phyloP scores from a whole-genome alignment of 768 basidiomycete species.

The Kwoniella shandongensis region DNA sequence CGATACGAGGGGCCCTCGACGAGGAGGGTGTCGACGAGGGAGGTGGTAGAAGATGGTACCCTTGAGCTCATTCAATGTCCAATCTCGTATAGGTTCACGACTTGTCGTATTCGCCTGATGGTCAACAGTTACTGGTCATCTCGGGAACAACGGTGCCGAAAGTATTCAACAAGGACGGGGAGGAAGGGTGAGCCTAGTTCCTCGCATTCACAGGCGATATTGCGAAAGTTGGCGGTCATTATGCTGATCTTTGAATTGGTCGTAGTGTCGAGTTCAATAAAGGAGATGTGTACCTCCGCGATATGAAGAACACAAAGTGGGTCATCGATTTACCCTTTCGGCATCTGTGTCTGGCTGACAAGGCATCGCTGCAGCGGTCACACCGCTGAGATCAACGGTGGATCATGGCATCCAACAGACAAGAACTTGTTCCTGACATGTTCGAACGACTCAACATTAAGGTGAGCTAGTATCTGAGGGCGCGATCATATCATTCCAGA shows the following conservation, averaged over 20 bases:
- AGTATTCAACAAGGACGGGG: slow-evolving; percentile 87
- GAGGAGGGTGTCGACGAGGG: neutral
- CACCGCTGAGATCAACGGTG: slow-evolving; percentile 84
- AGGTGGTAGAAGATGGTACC: too few species aligned
- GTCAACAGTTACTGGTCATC: slow-evolving; percentile 80
- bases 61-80: too few species aligned
- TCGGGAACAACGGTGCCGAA: slow-evolving; percentile 84
- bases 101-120: slow-evolving; percentile 81
- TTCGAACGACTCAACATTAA: slow-evolving; percentile 92
- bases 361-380: slow-evolving; percentile 69
- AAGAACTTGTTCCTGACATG: slow-evolving; percentile 80
- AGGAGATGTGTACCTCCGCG: slow-evolving; percentile 96
- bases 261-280: slow-evolving; percentile 62
- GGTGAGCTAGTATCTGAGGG: slow-evolving; percentile 58
- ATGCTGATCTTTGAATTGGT: slow-evolving; percentile 12
- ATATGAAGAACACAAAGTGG: slow-evolving; percentile 97
- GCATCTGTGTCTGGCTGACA: neutral
- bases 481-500: slow-evolving; percentile 8
- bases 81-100: slow-evolving; percentile 76
- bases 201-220: too few species aligned
- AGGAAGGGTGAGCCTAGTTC: slow-evolving; percentile 67
- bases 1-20: neutral
- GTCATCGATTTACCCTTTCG: slow-evolving; percentile 53
- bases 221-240: too few species aligned
- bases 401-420: slow-evolving; percentile 90